Evolutionary conservation across 495 filamentous ascomycete genomes (phyloP).

Genomic region (Bacidia rubella): DNA sequence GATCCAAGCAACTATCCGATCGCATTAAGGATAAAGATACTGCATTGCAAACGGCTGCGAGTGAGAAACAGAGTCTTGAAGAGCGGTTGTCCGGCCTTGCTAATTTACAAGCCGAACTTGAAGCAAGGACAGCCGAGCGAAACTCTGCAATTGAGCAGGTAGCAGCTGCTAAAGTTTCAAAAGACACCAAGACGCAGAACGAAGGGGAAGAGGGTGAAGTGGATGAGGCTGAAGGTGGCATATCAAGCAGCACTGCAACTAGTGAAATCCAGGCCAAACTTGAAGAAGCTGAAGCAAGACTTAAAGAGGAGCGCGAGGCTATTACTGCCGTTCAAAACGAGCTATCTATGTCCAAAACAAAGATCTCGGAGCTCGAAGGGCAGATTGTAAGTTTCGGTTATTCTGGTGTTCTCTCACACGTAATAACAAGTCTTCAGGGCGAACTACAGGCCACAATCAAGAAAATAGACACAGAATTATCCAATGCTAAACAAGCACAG

Average conservation of each 20-base stretch:
- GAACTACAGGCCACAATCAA: slow-evolving; percentile 21
- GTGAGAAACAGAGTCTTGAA: slow-evolving; percentile 37
- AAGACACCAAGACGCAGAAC: slow-evolving; percentile 7
- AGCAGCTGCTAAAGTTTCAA: slow-evolving; percentile 10
- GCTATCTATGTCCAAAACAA: slow-evolving; percentile 15
- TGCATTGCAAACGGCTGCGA: slow-evolving; percentile 29
- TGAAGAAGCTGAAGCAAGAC: slow-evolving; percentile 34
- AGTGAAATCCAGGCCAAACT: slow-evolving; percentile 34
- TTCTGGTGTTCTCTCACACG: not conserved
- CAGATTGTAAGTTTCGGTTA: slow-evolving; percentile 7
- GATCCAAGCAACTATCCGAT: slow-evolving; percentile 36
- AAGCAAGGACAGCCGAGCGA: slow-evolving; percentile 31
- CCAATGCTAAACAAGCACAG: slow-evolving; percentile 4
- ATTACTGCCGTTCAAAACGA: slow-evolving; percentile 11
- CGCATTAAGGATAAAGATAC: slow-evolving; percentile 37
- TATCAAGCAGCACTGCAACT: slow-evolving; percentile 23
- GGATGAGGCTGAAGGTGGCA: slow-evolving; percentile 23
- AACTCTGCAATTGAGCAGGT: slow-evolving; percentile 26
- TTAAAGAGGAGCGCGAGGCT: slow-evolving; percentile 23
- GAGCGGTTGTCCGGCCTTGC: slow-evolving; percentile 20
- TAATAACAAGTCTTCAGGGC: slow-evolving; percentile 14
- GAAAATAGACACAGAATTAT: slow-evolving; percentile 12
- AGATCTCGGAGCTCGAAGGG: slow-evolving; percentile 30
- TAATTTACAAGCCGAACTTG: slow-evolving; percentile 33
- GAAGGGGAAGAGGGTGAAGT: slow-evolving; percentile 20